A percentile compares a stretch with the other conserved stretches of the same genome.
Evolutionary conservation across 2,329 filamentous ascomycete species (phyloP).

Genomic region (Cytospora paraplurivora): DNA sequence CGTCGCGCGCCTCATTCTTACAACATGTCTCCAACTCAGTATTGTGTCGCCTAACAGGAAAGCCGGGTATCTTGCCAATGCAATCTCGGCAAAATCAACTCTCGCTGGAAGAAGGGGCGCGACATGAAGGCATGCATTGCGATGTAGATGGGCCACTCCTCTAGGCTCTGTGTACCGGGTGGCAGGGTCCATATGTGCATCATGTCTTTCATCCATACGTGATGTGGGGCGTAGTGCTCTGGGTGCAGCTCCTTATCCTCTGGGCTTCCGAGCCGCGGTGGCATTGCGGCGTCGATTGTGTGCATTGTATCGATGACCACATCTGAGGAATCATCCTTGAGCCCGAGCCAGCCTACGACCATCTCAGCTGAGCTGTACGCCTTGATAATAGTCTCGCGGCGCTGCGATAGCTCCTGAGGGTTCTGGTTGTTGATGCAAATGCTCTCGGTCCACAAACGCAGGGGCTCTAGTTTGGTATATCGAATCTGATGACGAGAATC

Average conservation of each 20-base stretch:
- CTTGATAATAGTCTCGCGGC: neutral
- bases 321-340: neutral
- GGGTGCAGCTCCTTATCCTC: slow-evolving; percentile 39
- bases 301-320: neutral
- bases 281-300: neutral
- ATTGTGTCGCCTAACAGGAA: slow-evolving; percentile 40
- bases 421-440: slow-evolving; percentile 20
- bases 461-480: slow-evolving; percentile 8
- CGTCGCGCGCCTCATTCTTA: slow-evolving; percentile 39
- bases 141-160: neutral
- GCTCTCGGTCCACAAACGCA: slow-evolving; percentile 27
- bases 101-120: slow-evolving; percentile 39
- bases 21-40: slow-evolving; percentile 40
- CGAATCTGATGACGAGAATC: neutral
- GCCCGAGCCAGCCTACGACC: slow-evolving; percentile 21
- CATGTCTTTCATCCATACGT: slow-evolving; percentile 33
- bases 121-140: slow-evolving; percentile 34
- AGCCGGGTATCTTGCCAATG: slow-evolving; percentile 36
- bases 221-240: slow-evolving; percentile 38
- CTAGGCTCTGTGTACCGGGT: neutral
- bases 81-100: slow-evolving; percentile 42
- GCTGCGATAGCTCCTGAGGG: slow-evolving; percentile 1
- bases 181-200: neutral
- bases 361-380: slow-evolving; percentile 11
- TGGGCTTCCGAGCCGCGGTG: slow-evolving; percentile 31